Conservation (phyloP, 2,329 filamentous ascomycete genomes). For the Fusarium pseudograminearum region DNA sequence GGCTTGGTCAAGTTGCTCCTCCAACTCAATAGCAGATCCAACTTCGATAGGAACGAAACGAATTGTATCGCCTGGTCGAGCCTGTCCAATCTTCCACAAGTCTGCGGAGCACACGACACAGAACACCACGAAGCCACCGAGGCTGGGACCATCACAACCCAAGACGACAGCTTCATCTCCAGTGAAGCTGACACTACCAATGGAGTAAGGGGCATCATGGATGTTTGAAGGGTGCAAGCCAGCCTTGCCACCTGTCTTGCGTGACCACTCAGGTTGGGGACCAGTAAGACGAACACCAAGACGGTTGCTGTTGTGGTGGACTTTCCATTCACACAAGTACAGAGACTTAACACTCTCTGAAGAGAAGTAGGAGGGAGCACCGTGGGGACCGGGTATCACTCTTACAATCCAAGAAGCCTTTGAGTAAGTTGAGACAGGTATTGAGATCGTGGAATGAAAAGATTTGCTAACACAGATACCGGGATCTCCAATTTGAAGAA, state of each 20-base stretch:
- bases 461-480: rapidly evolving
- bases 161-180: constrained; percentile 57
- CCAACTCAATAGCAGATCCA: constrained; percentile 44
- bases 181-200: constrained; percentile 58
- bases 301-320: constrained; percentile 58
- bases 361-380: constrained; percentile 55
- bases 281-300: constrained; percentile 56
- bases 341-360: constrained; percentile 47
- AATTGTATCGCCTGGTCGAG: constrained; percentile 55
- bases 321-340: constrained; percentile 53
- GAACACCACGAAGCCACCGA: constrained; percentile 57
- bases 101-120: constrained; percentile 55
- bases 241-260: constrained; percentile 53
- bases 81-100: constrained; percentile 58
- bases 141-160: constrained; percentile 55
- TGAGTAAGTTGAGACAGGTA: constrained; percentile 44
- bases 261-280: constrained; percentile 54
- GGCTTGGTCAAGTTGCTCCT: constrained; percentile 36
- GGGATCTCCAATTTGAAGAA: constrained; percentile 41
- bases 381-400: constrained; percentile 56
- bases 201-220: constrained; percentile 55
- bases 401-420: constrained; percentile 49
- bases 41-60: constrained; percentile 49
- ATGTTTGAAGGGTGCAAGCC: constrained; percentile 59
- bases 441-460: neutral